Base-by-base conservation (phyloP, 129 eudicot genomes). In the Dittrichia graveolens region DNA sequence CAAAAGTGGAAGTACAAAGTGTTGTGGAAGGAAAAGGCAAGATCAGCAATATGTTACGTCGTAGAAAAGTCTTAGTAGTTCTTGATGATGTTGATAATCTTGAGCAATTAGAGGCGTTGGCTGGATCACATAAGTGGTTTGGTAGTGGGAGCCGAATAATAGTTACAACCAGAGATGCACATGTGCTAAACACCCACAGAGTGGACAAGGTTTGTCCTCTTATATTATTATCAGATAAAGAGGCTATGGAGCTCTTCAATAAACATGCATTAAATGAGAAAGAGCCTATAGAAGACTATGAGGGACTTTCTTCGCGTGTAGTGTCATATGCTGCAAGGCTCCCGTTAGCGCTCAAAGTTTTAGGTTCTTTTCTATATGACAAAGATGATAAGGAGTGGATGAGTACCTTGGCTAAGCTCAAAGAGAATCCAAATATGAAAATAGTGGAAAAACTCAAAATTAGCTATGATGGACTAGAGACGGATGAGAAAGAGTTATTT, bases 21-120 rank as follows among this genome's bases (percentile, higher is more conserved):
- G 38, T 37, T 31, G 41, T 2, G 13, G 65, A 41, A 5, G 61
- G 61, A 16, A 41, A 44, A 6, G 3, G 11, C 45, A 15, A 11
- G 4, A 2, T 13, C 10, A 18, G 2, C 2, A 13, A 5, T 5
- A 60, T 43, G 69, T 24, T 73, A 15, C 3, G 59, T 12, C 39
- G 35, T 7, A 48, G 65, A 34, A 74, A n/a, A n/a, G 71, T 69
- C 16, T 41, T 69, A 1, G n/a, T 69, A 24, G 61, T 69, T 69
- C 62, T 69, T 6, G 62, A 69, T 50, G 74, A 69, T 37, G 62
- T 69, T 9, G 74, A 69, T 69, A 8, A 50, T 37, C 3, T 34
- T 16, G 14, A n/a, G 0, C 74, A 69, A 47, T 13, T 67, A 7
- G 38, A 46, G 14, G 58, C 42, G 2, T 34, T 67, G 46, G 72